phyloP scores from a whole-genome alignment of 1,284 basidiomycete species.

The Sporisorium iseilematis-ciliati region DNA sequence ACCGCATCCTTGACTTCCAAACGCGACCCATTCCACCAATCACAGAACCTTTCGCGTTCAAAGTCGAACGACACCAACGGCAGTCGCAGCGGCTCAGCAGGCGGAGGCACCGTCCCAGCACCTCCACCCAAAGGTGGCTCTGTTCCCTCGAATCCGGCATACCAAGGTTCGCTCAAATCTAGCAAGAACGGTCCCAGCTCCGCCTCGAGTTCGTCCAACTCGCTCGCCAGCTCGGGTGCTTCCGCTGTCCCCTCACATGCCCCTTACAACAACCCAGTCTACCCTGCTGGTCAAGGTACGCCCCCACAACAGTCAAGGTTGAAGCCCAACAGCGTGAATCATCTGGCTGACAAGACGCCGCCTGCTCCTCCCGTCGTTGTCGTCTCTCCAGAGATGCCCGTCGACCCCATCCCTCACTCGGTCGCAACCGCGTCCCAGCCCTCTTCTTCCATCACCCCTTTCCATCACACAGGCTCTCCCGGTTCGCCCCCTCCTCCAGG shows the following conservation, averaged over 20 bases:
- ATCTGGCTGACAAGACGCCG: slow-evolving; percentile 62
- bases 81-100: slow-evolving; percentile 51
- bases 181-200: slow-evolving; percentile 43
- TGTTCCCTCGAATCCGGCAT: slow-evolving; percentile 54
- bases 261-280: slow-evolving; percentile 22
- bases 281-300: slow-evolving; percentile 49
- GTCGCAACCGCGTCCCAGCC: slow-evolving; percentile 51
- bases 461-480: slow-evolving; percentile 55
- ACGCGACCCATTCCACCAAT: background rate
- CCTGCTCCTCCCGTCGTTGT: slow-evolving; percentile 64
- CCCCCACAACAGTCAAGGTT: slow-evolving; percentile 32
- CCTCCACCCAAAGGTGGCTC: slow-evolving; percentile 62
- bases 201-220: slow-evolving; percentile 54
- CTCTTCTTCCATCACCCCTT: slow-evolving; percentile 53
- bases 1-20: background rate
- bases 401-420: slow-evolving; percentile 60
- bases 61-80: slow-evolving; percentile 62
- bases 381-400: slow-evolving; percentile 64
- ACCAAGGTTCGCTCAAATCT: slow-evolving; percentile 59
- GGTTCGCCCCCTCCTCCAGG: slow-evolving; percentile 60
- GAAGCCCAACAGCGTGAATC: slow-evolving; percentile 21
- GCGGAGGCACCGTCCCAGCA: slow-evolving; percentile 49
- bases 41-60: slow-evolving; percentile 65
- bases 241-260: slow-evolving; percentile 24
- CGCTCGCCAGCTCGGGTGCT: slow-evolving; percentile 39